phyloP scores from a whole-genome alignment of 192 early-diverging fungal genomes.

The Coemansia sp. region DNA sequence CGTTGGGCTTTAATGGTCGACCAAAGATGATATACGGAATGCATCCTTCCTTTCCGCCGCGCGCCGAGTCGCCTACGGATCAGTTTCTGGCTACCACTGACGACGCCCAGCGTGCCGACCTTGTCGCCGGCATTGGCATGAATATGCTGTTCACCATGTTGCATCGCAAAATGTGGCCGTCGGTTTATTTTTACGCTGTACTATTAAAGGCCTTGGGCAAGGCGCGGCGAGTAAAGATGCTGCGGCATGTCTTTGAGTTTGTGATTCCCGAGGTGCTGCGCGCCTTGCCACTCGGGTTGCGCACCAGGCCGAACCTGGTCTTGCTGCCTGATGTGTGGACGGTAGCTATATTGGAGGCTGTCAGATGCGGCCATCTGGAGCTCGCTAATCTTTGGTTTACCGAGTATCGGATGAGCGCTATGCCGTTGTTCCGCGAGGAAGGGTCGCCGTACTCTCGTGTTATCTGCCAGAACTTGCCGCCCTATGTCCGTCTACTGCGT shows the following conservation, averaged over 20 bases:
- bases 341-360: conserved; percentile 33
- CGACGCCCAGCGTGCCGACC: conserved; percentile 6
- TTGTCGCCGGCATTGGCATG: conserved; percentile 44
- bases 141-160: conserved; percentile 42
- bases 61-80: conserved; percentile 20
- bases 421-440: conserved; percentile 48
- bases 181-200: conserved; percentile 30
- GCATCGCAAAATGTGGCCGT: conserved; percentile 25
- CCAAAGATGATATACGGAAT: conserved; percentile 13
- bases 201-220: conserved; percentile 26
- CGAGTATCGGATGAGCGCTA: conserved; percentile 54
- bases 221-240: conserved; percentile 15
- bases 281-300: conserved; percentile 24
- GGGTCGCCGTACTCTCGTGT: conserved; percentile 43
- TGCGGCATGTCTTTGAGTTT: conserved; percentile 36
- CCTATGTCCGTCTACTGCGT: conserved; percentile 28
- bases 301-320: conserved; percentile 29
- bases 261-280: conserved; percentile 34
- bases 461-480: conserved; percentile 8
- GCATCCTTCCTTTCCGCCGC: conserved; percentile 41
- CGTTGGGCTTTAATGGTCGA: conserved; percentile 14
- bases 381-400: conserved; percentile 48
- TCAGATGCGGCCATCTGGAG: conserved; percentile 14
- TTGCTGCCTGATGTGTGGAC: conserved; percentile 36
- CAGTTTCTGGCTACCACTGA: conserved; percentile 19